Base-by-base conservation (phyloP, 2,329 filamentous ascomycete genomes). In the Aspergillus sp. region DNA sequence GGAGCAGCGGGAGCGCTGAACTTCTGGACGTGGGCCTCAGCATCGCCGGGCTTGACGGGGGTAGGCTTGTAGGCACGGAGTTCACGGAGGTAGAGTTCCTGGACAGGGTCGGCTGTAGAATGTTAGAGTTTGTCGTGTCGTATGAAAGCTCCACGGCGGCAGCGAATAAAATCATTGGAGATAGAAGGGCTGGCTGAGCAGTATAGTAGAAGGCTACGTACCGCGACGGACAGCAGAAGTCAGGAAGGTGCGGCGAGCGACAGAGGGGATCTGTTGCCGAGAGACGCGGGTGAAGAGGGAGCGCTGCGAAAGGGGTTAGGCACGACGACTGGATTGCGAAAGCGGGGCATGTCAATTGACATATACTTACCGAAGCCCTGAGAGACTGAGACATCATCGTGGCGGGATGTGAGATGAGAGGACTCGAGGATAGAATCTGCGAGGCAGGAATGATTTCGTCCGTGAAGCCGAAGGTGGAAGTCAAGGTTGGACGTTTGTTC, bases 21-120 rank as follows among this genome's bases (percentile, higher is more conserved):
- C 79, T 88, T 91, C 79, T 95, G 91, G 73, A 98, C 95, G 73
- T 96, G 91, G 77, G 92, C 93, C 72, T 94, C 90, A 76, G 93
- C 84, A 76, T 98, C 95, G 73, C 87, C 87, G 67, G 92, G 85
- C 86, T 97, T 97, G 82, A 94, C 78, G 70, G 88, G 84, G 60
- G 91, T 84, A 67, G 89, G 84, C 87, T 98, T 98, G 90, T 97
- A 98, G 81, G 88, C 87, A 84, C 94, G 95, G 77, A 99, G 89
- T 83, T 98, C 93, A 80, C 90, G 91, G 72, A 99, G 89, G 86
- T 99, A 99, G 77, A 99, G 87, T 79, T 98, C 94, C 83, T 98
- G 95, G 73, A 99, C 92, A 75, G 97, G 88, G 81, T 99, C 95
- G 88, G 92, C 95, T 98, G 77, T 43, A 68, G 57, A 55, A 62